Evolutionary conservation across 2,329 filamentous ascomycete genomes (phyloP).

Genomic region (Didymella pinodella): DNA sequence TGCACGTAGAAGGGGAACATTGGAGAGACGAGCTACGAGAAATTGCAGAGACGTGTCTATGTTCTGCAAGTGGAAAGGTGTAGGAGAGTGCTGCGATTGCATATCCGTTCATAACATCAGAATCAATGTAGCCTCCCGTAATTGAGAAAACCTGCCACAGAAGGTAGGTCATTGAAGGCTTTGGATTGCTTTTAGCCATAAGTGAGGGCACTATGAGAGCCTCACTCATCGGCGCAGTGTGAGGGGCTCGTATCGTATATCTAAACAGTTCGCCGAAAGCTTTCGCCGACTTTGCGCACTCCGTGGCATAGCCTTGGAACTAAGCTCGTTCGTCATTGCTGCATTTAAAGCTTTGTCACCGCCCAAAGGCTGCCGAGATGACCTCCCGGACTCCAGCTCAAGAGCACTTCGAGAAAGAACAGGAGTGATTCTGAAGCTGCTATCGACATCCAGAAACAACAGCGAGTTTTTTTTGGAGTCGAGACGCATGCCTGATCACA

Average conservation of each 20-base stretch:
- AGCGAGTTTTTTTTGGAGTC: background rate
- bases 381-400: no score
- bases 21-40: conserved; percentile 1
- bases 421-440: no score
- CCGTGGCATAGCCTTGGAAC: no score
- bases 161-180: background rate
- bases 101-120: conserved; percentile 3
- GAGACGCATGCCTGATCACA: background rate
- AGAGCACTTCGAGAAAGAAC: no score
- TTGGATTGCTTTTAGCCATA: background rate
- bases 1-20: background rate
- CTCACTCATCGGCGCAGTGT: no score
- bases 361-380: no score
- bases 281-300: no score
- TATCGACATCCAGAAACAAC: no score
- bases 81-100: conserved; percentile 1
- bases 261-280: no score
- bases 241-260: no score
- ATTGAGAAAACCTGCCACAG: background rate
- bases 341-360: no score
- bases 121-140: background rate
- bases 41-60: background rate
- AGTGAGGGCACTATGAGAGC: background rate
- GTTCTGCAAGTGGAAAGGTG: background rate
- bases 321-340: no score